These are phyloP conservation scores for Sequoiadendron giganteum DNA, from an alignment of 75 land plant genomes.

Conservation along the genomic window DNA sequence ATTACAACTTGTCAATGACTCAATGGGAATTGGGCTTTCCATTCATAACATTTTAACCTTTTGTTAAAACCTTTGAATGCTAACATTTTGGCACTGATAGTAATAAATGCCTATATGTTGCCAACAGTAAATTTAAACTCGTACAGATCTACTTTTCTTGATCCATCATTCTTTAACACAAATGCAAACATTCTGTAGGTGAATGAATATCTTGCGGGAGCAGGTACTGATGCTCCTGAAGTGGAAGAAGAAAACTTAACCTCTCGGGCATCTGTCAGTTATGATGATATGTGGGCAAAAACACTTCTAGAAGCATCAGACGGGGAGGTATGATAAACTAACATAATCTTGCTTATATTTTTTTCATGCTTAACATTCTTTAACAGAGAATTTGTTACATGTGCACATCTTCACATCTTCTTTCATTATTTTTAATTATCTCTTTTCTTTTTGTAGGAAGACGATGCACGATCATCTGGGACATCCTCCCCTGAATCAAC, in stretches of 20 bases:
- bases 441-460: slow-evolving; percentile 51
- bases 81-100: not conserved
- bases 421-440: not conserved
- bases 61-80: not conserved
- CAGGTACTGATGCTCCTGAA: slow-evolving; percentile 99
- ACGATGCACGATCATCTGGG: slow-evolving; percentile 83
- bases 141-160: not conserved
- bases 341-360: not conserved
- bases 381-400: not conserved
- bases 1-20: not conserved
- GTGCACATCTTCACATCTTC: not conserved
- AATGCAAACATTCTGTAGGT: slow-evolving; percentile 45
- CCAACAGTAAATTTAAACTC: not conserved
- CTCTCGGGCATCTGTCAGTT: slow-evolving; percentile 79
- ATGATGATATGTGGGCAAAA: slow-evolving; percentile 99
- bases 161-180: not conserved
- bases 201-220: slow-evolving; percentile 96
- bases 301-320: slow-evolving; percentile 86
- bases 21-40: not conserved
- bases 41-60: not conserved
- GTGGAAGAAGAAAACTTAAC: slow-evolving; percentile 81
- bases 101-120: not conserved
- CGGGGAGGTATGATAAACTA: slow-evolving; percentile 46
- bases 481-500: slow-evolving; percentile 94
- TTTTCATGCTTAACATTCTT: not conserved